phyloP scores from a whole-genome alignment of 208 protist genomes.

The Trypanosoma lewisi region DNA sequence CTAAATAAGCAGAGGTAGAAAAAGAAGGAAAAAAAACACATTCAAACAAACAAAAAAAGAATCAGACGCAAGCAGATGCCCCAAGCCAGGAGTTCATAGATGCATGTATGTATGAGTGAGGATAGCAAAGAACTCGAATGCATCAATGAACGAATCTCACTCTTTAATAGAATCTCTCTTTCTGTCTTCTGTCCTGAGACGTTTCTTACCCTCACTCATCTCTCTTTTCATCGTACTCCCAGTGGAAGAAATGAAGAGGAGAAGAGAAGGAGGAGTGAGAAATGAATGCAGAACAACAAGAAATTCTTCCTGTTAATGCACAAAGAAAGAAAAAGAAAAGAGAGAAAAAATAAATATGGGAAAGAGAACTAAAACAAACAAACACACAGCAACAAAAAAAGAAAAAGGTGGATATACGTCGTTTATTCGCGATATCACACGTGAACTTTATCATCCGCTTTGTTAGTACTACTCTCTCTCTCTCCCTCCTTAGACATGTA shows the following conservation, averaged over 20 bases:
- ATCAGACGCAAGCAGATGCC: not conserved
- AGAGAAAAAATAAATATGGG: not conserved
- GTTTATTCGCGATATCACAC: not conserved
- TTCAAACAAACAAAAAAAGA: not conserved
- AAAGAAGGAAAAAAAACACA: not conserved
- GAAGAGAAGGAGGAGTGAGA: no score
- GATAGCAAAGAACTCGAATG: not conserved
- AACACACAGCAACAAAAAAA: not conserved
- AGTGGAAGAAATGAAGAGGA: no score
- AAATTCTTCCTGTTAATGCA: constrained; percentile 4
- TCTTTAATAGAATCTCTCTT: not conserved
- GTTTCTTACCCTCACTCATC: no score
- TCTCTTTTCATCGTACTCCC: no score
- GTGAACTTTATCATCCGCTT: not conserved
- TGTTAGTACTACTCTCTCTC: not conserved
- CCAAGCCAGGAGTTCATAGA: no score
- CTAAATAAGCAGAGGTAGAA: not conserved
- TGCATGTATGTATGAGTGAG: not conserved
- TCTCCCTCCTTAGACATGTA: not conserved
- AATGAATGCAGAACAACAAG: no score
- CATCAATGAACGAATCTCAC: not conserved
- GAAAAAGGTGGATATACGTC: not conserved
- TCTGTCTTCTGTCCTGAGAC: no score
- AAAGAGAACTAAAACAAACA: not conserved
- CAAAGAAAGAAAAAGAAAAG: constrained; percentile 3